Conservation (phyloP, 2,329 filamentous ascomycete species). For the Coniochaeta prunicola region DNA sequence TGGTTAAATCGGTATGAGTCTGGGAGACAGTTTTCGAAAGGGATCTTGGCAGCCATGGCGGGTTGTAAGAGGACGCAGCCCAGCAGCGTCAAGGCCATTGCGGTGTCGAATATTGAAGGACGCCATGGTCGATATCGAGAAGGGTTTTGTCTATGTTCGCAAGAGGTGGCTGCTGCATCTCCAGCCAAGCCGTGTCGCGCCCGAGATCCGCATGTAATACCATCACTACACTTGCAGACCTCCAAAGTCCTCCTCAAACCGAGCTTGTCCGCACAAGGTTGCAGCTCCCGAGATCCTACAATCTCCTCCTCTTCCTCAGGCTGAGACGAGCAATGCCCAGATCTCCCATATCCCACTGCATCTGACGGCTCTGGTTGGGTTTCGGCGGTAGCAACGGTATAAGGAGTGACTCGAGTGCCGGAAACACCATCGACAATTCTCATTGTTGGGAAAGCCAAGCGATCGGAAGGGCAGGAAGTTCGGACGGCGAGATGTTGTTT, state of each 20-base stretch:
- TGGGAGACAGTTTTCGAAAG: conserved; percentile 78
- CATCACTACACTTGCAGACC: background rate
- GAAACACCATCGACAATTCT: conserved; percentile 1
- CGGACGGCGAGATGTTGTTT: background rate
- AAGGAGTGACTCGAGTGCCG: background rate
- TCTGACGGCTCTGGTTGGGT: background rate
- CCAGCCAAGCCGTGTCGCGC: background rate
- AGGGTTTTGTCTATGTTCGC: background rate
- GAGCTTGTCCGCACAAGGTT: background rate
- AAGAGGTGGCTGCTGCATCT: background rate
- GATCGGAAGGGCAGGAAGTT: background rate
- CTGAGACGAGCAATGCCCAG: background rate
- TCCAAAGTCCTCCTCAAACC: background rate
- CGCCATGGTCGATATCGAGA: background rate
- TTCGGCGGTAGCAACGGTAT: background rate
- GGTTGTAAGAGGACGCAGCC: conserved; percentile 31
- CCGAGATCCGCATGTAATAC: background rate
- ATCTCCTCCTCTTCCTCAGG: background rate
- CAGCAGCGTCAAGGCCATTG: conserved; percentile 30
- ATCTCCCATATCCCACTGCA: background rate
- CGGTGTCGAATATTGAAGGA: conserved; percentile 2
- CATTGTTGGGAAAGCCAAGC: conserved; percentile 1
- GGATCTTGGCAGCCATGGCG: conserved; percentile 57
- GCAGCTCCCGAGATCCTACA: background rate
- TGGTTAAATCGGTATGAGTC: conserved; percentile 48